Conservation (phyloP, 345 rosid species). For the Eucalyptus decipiens region DNA sequence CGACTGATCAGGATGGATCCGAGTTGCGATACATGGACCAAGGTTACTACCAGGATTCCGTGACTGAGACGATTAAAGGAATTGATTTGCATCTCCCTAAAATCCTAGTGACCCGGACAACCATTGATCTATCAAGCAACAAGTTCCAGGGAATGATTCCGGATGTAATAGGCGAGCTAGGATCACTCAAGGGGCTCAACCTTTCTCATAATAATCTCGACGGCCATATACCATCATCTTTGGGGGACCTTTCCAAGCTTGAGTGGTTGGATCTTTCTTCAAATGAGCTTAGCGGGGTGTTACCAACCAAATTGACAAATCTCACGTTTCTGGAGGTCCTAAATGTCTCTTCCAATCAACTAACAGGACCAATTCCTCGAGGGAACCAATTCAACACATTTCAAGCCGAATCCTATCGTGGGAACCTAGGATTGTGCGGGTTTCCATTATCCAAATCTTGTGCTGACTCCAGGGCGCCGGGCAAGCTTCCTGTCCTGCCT, state of each 20-base stretch:
- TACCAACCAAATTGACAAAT: not conserved
- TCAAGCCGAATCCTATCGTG: not conserved
- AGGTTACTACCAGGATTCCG: too few relatives aligned
- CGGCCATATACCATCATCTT: not conserved
- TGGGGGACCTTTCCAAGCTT: not conserved
- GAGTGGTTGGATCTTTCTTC: not conserved
- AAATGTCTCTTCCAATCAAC: not conserved
- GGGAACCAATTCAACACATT: not conserved
- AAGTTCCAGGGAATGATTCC: not conserved
- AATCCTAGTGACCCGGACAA: not conserved
- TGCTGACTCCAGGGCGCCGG: not conserved
- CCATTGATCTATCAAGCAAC: not conserved
- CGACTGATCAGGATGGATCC: too few relatives aligned
- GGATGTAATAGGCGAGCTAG: not conserved
- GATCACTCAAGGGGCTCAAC: not conserved
- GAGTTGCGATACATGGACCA: not conserved
- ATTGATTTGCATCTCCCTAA: not conserved
- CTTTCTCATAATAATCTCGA: not conserved
- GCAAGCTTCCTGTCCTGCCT: not conserved
- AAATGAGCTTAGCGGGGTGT: not conserved
- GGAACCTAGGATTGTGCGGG: not conserved
- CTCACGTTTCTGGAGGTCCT: not conserved
- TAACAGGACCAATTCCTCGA: not conserved
- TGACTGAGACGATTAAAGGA: not conserved
- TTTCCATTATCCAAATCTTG: not conserved